A percentile compares a stretch with the other conserved stretches of the same genome.
phyloP scores from a whole-genome alignment of 495 filamentous ascomycete species.

The Aspergillus avenaceus region DNA sequence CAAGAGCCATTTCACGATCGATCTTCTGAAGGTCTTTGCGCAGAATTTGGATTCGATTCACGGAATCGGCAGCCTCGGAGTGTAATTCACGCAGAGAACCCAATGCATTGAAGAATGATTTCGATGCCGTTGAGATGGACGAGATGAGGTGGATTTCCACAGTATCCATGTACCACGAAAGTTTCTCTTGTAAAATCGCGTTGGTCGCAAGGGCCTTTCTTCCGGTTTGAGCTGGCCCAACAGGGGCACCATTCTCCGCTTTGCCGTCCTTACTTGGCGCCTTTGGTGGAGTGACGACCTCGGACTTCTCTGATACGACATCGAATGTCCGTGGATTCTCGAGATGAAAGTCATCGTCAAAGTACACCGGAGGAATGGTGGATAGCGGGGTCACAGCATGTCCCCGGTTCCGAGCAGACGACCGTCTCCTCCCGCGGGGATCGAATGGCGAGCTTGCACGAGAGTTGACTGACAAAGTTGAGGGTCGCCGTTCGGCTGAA shows the following conservation, averaged over 20 bases:
- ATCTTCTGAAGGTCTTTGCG: slow-evolving; percentile 74
- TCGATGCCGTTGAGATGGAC: slow-evolving; percentile 90
- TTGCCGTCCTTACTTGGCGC: slow-evolving; percentile 50
- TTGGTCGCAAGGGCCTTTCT: slow-evolving; percentile 92
- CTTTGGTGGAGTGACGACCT: slow-evolving; percentile 72
- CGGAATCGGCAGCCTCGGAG: slow-evolving; percentile 86
- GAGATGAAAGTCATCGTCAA: slow-evolving; percentile 90
- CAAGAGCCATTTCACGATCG: slow-evolving; percentile 82
- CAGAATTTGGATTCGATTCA: slow-evolving; percentile 76
- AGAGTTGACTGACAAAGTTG: slow-evolving; percentile 32
- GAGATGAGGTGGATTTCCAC: slow-evolving; percentile 96
- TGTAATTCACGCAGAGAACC: slow-evolving; percentile 89
- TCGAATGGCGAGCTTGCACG: slow-evolving; percentile 40
- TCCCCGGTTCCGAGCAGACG: slow-evolving; percentile 32
- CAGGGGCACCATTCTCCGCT: slow-evolving; percentile 56
- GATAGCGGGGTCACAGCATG: slow-evolving; percentile 79
- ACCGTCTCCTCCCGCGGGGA: slow-evolving; percentile 28
- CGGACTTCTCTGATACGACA: slow-evolving; percentile 91
- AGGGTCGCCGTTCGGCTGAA: slow-evolving; percentile 36
- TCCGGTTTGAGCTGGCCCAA: slow-evolving; percentile 48
- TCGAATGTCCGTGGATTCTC: slow-evolving; percentile 97
- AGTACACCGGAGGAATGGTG: slow-evolving; percentile 89
- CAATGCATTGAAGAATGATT: slow-evolving; percentile 93
- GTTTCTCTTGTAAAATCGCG: slow-evolving; percentile 97
- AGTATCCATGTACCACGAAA: slow-evolving; percentile 99